phyloP scores from a whole-genome alignment of 2,329 filamentous ascomycete genomes.

The Paracoccidioides lutzii region DNA sequence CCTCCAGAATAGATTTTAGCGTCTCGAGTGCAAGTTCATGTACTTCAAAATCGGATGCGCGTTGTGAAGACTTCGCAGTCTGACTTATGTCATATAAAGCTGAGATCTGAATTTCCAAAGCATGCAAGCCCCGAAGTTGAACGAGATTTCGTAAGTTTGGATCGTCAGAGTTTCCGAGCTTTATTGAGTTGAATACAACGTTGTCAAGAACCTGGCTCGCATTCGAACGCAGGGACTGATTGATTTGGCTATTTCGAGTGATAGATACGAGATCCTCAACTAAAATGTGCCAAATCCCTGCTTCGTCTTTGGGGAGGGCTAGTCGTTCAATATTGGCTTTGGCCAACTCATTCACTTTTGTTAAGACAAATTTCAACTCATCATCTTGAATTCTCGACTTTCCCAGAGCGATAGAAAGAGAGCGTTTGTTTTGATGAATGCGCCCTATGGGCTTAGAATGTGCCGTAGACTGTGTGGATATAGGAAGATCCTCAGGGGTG shows the following conservation, averaged over 20 bases:
- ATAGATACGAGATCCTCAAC: constrained; percentile 41
- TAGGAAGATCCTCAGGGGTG: constrained; percentile 44
- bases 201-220: constrained; percentile 51
- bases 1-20: constrained; percentile 69
- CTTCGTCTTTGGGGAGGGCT: constrained; percentile 49
- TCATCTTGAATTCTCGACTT: constrained; percentile 32
- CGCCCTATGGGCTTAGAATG: constrained; percentile 17
- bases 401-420: constrained; percentile 29
- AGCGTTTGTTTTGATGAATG: constrained; percentile 26
- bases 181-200: constrained; percentile 32
- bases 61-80: constrained; percentile 43
- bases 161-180: constrained; percentile 24
- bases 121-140: constrained; percentile 58
- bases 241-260: constrained; percentile 26
- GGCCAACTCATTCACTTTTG: constrained; percentile 60
- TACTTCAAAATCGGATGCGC: constrained; percentile 60
- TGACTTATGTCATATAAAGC: constrained; percentile 45
- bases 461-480: constrained; percentile 14
- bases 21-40: constrained; percentile 70
- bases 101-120: constrained; percentile 49
- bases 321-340: constrained; percentile 65
- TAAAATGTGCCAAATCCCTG: constrained; percentile 65
- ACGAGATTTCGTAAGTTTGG: constrained; percentile 45
- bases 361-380: constrained; percentile 45
- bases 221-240: constrained; percentile 28